Conservation (phyloP, 202 grass and related monocot species). For the Musa balbisiana region DNA sequence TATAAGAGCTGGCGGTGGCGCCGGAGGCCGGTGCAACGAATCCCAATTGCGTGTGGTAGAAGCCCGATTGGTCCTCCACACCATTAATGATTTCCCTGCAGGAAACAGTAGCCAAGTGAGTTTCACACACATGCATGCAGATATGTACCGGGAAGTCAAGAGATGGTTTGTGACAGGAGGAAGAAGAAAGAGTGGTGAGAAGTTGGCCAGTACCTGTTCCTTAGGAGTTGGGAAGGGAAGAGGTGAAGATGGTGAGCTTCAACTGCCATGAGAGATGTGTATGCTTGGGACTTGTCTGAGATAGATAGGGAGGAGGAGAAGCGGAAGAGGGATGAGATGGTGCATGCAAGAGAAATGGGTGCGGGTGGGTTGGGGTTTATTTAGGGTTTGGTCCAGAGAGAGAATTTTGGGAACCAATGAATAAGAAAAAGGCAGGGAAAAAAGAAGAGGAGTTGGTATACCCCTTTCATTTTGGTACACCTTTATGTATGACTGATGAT, state of each 20-base stretch:
- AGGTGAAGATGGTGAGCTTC: conserved; percentile 39
- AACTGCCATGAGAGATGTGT: conserved; percentile 47
- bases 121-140: too few species aligned
- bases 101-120: neutral
- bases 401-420: neutral
- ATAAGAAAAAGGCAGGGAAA: neutral
- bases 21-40: neutral
- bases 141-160: neutral
- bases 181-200: neutral
- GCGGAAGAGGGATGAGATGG: neutral
- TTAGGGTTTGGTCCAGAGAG: conserved; percentile 17
- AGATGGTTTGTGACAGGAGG: neutral
- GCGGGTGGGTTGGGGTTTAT: conserved; percentile 15
- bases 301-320: neutral
- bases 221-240: conserved; percentile 28
- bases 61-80: neutral
- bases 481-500: neutral
- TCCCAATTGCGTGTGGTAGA: conserved; percentile 11
- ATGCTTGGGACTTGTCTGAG: neutral
- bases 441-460: neutral
- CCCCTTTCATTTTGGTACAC: neutral
- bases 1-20: neutral
- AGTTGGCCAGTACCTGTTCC: conserved; percentile 10
- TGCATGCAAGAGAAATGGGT: conserved; percentile 1
- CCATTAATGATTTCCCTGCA: conserved; percentile 4